These are phyloP conservation scores for Plicaturopsis crispa DNA, from an alignment of 768 basidiomycete species.

Conservation along the genomic window DNA sequence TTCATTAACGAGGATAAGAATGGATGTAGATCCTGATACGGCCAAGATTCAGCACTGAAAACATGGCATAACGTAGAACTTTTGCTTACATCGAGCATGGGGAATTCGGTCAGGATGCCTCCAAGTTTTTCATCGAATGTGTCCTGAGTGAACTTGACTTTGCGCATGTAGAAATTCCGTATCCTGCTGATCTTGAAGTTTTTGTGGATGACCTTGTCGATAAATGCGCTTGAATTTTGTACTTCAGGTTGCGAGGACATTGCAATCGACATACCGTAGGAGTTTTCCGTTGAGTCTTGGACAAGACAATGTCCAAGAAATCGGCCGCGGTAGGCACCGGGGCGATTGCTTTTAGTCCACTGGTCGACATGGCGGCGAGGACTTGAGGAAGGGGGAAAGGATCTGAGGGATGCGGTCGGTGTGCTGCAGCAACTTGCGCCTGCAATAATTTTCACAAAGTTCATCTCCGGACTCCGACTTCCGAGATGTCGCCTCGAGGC, in stretches of 20 bases:
- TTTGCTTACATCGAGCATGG: slow-evolving; percentile 84
- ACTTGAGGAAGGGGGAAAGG: too few relatives aligned
- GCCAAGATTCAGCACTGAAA: slow-evolving; percentile 6
- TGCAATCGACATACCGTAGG: slow-evolving; percentile 70
- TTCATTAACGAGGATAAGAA: slow-evolving; percentile 95
- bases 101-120: slow-evolving; percentile 92
- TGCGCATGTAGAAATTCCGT: slow-evolving; percentile 97
- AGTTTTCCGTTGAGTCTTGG: slow-evolving; percentile 94
- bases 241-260: too few relatives aligned
- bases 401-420: too few relatives aligned
- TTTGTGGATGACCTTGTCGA: slow-evolving; percentile 96
- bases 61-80: neutral
- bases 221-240: too few relatives aligned
- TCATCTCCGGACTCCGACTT: too few relatives aligned
- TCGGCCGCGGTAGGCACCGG: slow-evolving; percentile 97
- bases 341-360: slow-evolving; percentile 92
- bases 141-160: slow-evolving; percentile 98
- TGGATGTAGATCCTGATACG: slow-evolving; percentile 80
- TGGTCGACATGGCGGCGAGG: slow-evolving; percentile 69
- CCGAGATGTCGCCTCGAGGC: too few relatives aligned
- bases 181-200: slow-evolving; percentile 99
- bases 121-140: slow-evolving; percentile 93
- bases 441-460: too few relatives aligned
- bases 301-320: slow-evolving; percentile 90
- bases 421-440: too few relatives aligned